Base-by-base conservation (phyloP, 345 rosid species). In the Citrus cavaleriei region DNA sequence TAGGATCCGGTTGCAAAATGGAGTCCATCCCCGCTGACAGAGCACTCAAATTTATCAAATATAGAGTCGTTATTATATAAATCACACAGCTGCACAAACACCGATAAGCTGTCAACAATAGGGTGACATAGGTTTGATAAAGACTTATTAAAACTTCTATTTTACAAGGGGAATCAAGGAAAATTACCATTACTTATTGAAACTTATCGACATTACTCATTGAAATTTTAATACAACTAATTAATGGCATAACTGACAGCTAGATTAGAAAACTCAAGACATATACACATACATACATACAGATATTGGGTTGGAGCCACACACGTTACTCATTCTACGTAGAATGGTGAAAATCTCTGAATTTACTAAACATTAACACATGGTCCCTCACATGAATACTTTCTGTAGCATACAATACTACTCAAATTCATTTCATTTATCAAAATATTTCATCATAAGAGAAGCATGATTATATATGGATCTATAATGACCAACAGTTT, bases 41-140 rank as follows among this genome's bases (percentile, higher is more conserved):
- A 90, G 86, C 95, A 91, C 51, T 85, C 91, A 81, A 91, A 91
- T 81, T 90, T 91, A 79, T 91, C 95, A 78, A 91, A 91, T 83
- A 91, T 90, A 66, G 88, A 77, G 77, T 91, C 93, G 40, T 85
- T 77, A 77, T 88, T 85, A 80, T 91, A 91, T 78, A 90, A 76
- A 40, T 91, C 93, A 55, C 86, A 81, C 21, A 91, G 80, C 95
- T 91, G 92, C 88, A 85, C 40, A 61, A 78, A 76, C 66, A 78
- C 77, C 68, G 37, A 30, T 49, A 69, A 61, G 65, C 46, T 40
- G 38, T 74, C 72, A 75, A 68, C 71, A 24, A 64, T 7, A 54
- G 2, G 71, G 30, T 22, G 65, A 59, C 49, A 75, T 73, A 13
- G 32, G 62, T 38, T 3, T 30, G 51, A 18, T 25, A 12, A 35